A percentile compares a stretch with the other conserved stretches of the same genome.
Evolutionary conservation across 768 basidiomycete species (phyloP).

Genomic region (Psilocybe cubensis): DNA sequence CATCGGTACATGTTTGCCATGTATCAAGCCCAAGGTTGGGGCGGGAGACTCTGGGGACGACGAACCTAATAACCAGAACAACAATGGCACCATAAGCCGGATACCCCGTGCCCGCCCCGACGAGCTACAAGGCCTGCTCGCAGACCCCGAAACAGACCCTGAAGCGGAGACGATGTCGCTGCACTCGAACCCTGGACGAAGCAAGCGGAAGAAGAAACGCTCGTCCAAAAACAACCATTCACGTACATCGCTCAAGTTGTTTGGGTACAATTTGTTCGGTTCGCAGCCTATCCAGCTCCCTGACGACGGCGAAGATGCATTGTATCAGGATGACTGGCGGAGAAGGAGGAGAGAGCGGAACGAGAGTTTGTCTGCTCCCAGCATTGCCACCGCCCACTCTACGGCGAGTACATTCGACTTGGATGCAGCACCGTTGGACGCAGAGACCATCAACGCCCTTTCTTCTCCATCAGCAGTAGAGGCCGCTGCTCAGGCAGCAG

Average conservation of each 20-base stretch:
- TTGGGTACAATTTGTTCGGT: constrained; percentile 72
- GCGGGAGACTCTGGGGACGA: constrained; percentile 18
- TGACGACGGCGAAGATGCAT: constrained; percentile 50
- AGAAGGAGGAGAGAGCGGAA: constrained; percentile 3
- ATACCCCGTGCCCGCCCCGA: constrained; percentile 40
- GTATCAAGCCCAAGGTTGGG: constrained; percentile 39
- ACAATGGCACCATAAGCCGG: constrained; percentile 33
- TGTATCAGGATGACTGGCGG: constrained; percentile 17
- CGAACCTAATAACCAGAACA: constrained; percentile 21
- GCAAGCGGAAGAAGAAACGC: constrained; percentile 28
- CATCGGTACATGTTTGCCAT: constrained; percentile 62
- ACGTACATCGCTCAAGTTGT: constrained; percentile 48
- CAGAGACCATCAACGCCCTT: constrained; percentile 55
- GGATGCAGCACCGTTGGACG: constrained; percentile 69
- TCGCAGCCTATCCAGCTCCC: constrained; percentile 57
- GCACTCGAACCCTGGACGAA: constrained; percentile 61
- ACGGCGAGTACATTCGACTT: constrained; percentile 58
- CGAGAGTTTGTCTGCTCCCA: constrained; percentile 4
- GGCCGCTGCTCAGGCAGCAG: constrained; percentile 36
- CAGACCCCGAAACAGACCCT: constrained; percentile 43
- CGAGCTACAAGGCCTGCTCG: constrained; percentile 43
- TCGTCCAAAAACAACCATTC: constrained; percentile 31
- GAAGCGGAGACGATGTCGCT: constrained; percentile 69
- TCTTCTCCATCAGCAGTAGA: constrained; percentile 41
- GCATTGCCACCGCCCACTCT: constrained; percentile 22